These are phyloP conservation scores for Trichomonas tenax DNA, from an alignment of 208 protist species.

Conservation along the genomic window DNA sequence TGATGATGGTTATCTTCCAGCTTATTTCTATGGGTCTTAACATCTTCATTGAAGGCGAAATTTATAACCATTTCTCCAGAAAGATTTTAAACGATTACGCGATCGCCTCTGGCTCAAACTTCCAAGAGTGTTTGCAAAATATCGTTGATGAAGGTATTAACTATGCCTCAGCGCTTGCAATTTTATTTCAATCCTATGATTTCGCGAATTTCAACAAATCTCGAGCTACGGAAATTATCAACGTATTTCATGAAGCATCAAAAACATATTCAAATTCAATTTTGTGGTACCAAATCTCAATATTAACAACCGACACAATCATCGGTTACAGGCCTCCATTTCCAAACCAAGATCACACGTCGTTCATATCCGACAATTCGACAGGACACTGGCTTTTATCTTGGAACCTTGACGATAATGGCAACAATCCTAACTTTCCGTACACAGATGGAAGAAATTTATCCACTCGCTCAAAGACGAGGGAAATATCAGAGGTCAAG, in stretches of 20 bases:
- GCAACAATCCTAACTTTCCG: not conserved
- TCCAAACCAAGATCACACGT: not conserved
- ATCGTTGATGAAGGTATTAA: not conserved
- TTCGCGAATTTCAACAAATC: not conserved
- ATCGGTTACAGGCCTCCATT: not conserved
- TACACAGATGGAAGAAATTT: not conserved
- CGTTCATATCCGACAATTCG: not conserved
- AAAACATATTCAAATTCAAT: not conserved
- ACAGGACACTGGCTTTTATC: not conserved
- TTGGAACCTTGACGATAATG: not conserved
- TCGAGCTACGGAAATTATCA: not conserved
- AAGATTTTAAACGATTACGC: not conserved
- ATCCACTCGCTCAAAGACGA: not conserved
- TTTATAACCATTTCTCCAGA: not conserved
- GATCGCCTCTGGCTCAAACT: not conserved
- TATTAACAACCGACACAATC: not conserved
- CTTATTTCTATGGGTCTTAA: not conserved
- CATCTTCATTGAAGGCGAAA: not conserved
- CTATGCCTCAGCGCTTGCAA: not conserved
- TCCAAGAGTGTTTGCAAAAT: not conserved
- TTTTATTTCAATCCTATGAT: not conserved
- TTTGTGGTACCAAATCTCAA: not conserved
- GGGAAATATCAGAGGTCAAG: not conserved
- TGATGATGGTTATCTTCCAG: not conserved
- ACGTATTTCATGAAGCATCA: not conserved